These are phyloP conservation scores for Lactarius trivialis DNA, from an alignment of 768 basidiomycete genomes.

Conservation along the genomic window DNA sequence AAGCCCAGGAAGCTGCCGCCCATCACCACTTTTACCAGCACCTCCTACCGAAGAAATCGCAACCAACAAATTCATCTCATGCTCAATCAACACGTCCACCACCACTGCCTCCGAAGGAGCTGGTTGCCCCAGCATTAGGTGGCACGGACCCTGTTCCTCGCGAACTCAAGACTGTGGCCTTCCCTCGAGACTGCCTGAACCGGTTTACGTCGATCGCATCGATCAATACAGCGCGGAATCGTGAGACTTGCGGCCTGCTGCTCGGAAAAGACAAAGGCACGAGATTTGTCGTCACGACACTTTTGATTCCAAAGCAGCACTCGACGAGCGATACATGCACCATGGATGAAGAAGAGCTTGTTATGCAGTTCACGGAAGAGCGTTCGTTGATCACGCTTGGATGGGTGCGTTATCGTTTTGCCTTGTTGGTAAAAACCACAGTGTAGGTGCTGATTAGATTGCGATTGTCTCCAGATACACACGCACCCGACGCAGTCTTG, in stretches of 20 bases:
- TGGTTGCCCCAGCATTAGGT: slow-evolving; percentile 26
- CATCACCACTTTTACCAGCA: slow-evolving; percentile 22
- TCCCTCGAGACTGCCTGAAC: slow-evolving; percentile 69
- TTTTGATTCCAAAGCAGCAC: slow-evolving; percentile 84
- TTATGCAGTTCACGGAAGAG: slow-evolving; percentile 78
- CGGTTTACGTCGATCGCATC: slow-evolving; percentile 73
- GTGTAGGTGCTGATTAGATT: slow-evolving; percentile 4
- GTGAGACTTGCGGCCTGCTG: slow-evolving; percentile 83
- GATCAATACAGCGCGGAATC: slow-evolving; percentile 68
- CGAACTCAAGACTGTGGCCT: slow-evolving; percentile 54
- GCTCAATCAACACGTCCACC: slow-evolving; percentile 22
- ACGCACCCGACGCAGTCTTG: slow-evolving; percentile 89
- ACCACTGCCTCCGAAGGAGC: slow-evolving; percentile 30
- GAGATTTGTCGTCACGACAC: slow-evolving; percentile 66
- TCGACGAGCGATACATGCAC: slow-evolving; percentile 89
- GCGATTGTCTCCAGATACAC: slow-evolving; percentile 58
- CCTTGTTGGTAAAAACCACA: not conserved
- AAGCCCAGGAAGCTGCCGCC: slow-evolving; percentile 21
- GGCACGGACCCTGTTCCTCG: slow-evolving; percentile 31
- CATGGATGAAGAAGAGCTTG: slow-evolving; percentile 86
- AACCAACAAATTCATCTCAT: slow-evolving; percentile 8
- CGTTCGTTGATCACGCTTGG: slow-evolving; percentile 79
- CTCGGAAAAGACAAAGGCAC: slow-evolving; percentile 59
- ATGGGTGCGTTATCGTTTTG: slow-evolving; percentile 55
- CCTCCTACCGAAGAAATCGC: slow-evolving; percentile 18